phyloP scores from a whole-genome alignment of 1,284 basidiomycete species.

The Clitocybe nebularis region DNA sequence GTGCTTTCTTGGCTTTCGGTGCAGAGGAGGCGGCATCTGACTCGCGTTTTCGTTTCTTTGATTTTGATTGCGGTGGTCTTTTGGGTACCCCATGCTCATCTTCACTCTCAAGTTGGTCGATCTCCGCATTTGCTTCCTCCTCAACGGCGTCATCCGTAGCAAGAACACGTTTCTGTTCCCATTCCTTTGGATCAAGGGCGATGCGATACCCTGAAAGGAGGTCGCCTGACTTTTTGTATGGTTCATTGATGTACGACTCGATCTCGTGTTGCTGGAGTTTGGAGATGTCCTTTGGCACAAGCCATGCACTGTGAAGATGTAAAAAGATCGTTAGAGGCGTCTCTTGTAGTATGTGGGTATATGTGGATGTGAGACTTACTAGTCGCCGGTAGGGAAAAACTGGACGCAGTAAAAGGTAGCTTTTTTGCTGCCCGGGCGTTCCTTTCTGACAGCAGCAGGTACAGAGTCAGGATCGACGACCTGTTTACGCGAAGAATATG shows the following conservation, averaged over 20 bases:
- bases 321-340: too few species aligned
- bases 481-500: conserved; percentile 36
- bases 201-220: conserved; percentile 80
- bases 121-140: conserved; percentile 59
- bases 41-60: conserved; percentile 40
- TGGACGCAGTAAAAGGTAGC: conserved; percentile 72
- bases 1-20: conserved; percentile 33
- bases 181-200: conserved; percentile 76
- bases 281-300: conserved; percentile 78
- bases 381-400: conserved; percentile 91
- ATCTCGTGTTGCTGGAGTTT: conserved; percentile 80
- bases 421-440: conserved; percentile 72
- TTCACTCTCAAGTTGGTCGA: conserved; percentile 57
- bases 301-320: conserved; percentile 77
- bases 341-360: conserved; percentile 9
- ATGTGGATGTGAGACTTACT: conserved; percentile 52
- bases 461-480: conserved; percentile 71
- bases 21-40: conserved; percentile 29
- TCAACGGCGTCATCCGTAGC: conserved; percentile 39
- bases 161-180: conserved; percentile 61
- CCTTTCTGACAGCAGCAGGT: conserved; percentile 56
- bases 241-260: conserved; percentile 74
- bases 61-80: conserved; percentile 43
- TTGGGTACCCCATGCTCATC: conserved; percentile 53
- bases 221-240: conserved; percentile 71